phyloP scores from a whole-genome alignment of 495 filamentous ascomycete species.

The Cryomyces antarcticus region DNA sequence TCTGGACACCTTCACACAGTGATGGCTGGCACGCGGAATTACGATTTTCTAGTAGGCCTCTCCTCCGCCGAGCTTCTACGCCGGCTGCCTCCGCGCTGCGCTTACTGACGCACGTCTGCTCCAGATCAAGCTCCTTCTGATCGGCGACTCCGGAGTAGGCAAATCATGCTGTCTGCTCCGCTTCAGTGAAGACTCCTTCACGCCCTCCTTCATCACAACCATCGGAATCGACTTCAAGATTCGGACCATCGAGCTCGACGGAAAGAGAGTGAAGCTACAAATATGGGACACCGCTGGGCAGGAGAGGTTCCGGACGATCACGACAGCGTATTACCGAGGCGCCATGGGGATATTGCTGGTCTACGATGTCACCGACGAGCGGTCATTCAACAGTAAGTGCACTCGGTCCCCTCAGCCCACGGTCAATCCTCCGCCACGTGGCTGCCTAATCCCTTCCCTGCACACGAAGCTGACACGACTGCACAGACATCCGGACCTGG shows the following conservation, averaged over 20 bases:
- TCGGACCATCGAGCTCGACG: slow-evolving; percentile 91
- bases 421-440: not conserved
- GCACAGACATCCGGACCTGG: slow-evolving; percentile 93
- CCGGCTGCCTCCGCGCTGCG: not conserved
- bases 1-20: slow-evolving; percentile 1
- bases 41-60: not conserved
- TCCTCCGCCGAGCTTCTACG: no score
- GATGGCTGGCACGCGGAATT: slow-evolving; percentile 1
- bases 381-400: slow-evolving; percentile 86
- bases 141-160: slow-evolving; percentile 93
- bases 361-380: slow-evolving; percentile 95
- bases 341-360: slow-evolving; percentile 97
- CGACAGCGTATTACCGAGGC: slow-evolving; percentile 93
- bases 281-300: slow-evolving; percentile 99
- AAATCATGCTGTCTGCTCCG: slow-evolving; percentile 97
- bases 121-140: slow-evolving; percentile 96
- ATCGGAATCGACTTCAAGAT: slow-evolving; percentile 99
- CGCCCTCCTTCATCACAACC: slow-evolving; percentile 95
- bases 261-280: slow-evolving; percentile 94
- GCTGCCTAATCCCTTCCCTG: not conserved
- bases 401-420: not conserved
- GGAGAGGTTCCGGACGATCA: slow-evolving; percentile 95
- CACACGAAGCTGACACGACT: slow-evolving; percentile 1
- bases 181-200: slow-evolving; percentile 98
- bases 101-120: slow-evolving; percentile 2